phyloP scores from a whole-genome alignment of 345 rosid genomes.

The Cardamine resedifolia region DNA sequence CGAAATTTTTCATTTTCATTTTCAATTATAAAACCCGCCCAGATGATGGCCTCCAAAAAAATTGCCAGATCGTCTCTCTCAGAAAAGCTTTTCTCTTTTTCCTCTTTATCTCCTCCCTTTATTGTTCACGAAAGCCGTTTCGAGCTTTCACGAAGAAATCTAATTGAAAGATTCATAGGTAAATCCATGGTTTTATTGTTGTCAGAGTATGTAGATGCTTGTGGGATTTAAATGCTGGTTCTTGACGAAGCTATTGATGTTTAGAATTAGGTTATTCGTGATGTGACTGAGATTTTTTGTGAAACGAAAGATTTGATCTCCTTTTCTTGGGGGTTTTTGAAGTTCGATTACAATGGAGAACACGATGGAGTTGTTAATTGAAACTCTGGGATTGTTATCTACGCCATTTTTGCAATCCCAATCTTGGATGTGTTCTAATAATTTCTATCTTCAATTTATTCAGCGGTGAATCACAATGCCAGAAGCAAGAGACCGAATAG shows the following conservation, averaged over 20 bases:
- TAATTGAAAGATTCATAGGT: slow-evolving; percentile 21
- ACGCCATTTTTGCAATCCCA: too few species aligned
- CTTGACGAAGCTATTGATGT: neutral
- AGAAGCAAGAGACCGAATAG: slow-evolving; percentile 70
- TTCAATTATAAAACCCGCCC: slow-evolving; percentile 40
- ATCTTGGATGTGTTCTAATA: neutral
- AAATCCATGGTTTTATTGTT: neutral
- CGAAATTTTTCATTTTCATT: slow-evolving; percentile 34
- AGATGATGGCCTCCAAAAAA: slow-evolving; percentile 15
- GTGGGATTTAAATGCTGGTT: neutral
- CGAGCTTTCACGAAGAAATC: slow-evolving; percentile 23
- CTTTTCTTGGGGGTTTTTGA: neutral
- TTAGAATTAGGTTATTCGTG: slow-evolving; percentile 2
- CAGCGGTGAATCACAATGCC: slow-evolving; percentile 44
- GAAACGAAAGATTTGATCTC: neutral
- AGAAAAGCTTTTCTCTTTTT: slow-evolving; percentile 22
- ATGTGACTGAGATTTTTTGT: neutral
- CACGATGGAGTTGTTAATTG: slow-evolving; percentile 3
- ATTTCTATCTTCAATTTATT: neutral
- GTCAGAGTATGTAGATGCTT: neutral
- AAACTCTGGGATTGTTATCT: neutral
- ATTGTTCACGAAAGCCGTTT: slow-evolving; percentile 10
- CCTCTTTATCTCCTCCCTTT: slow-evolving; percentile 28
- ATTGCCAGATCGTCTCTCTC: slow-evolving; percentile 38
- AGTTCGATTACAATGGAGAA: neutral